Conservation (phyloP, 1,139 yeast species). For the Kurtzmaniella quercitrusa region DNA sequence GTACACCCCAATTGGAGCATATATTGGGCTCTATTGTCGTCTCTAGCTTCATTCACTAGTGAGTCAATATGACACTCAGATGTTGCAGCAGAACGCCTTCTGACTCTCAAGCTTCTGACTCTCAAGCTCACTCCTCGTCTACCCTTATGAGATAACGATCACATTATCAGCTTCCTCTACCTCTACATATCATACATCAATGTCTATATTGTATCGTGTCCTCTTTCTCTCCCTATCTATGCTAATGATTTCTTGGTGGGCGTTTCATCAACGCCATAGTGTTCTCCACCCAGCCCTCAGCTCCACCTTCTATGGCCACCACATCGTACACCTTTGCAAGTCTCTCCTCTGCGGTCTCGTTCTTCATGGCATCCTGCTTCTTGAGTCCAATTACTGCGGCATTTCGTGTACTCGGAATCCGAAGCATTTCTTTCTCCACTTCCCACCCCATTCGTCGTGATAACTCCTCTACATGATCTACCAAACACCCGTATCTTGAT, state of each 20-base stretch:
- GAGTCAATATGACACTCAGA: no score
- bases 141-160: no score
- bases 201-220: no score
- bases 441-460: conserved; percentile 76
- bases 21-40: neutral
- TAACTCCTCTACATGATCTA: conserved; percentile 75
- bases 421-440: conserved; percentile 76
- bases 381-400: conserved; percentile 78
- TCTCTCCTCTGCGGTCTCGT: conserved; percentile 20
- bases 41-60: neutral
- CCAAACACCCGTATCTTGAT: conserved; percentile 78
- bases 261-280: conserved; percentile 61
- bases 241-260: conserved; percentile 41
- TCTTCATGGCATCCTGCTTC: conserved; percentile 14
- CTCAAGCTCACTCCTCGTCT: no score
- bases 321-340: conserved; percentile 48
- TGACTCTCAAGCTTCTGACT: no score
- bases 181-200: no score
- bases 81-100: no score
- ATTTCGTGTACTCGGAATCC: conserved; percentile 93
- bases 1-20: no score
- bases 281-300: conserved; percentile 85
- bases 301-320: conserved; percentile 76
- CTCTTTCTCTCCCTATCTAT: neutral
- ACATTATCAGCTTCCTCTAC: no score